Evolutionary conservation across 345 rosid species (phyloP).

Genomic region (Eucalyptus cladocalyx): DNA sequence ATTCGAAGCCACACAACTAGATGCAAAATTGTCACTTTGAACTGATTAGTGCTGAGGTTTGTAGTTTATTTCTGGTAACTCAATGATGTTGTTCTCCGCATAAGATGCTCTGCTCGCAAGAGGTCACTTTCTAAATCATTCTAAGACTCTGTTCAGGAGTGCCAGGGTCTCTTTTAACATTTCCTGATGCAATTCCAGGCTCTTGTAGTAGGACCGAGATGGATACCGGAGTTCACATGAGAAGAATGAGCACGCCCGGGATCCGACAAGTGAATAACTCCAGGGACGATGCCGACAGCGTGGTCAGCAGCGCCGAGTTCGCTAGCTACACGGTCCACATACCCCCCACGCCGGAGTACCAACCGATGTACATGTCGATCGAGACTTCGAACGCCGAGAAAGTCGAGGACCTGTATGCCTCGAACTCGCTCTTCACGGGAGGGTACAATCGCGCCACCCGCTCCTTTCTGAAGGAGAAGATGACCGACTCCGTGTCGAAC

Average conservation of each 20-base stretch:
- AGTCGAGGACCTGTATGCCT: constrained; percentile 7
- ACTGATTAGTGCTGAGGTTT: neutral
- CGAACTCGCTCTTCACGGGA: constrained; percentile 5
- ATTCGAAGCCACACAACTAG: neutral
- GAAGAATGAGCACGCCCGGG: neutral
- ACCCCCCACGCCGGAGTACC: constrained; percentile 1
- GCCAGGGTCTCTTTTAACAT: neutral
- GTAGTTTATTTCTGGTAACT: neutral
- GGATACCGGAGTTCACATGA: neutral
- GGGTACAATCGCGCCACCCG: neutral
- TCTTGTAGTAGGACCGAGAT: neutral
- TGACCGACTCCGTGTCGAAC: constrained; percentile 1
- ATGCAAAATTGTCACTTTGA: neutral
- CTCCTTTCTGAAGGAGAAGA: constrained; percentile 3
- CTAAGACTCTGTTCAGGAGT: neutral
- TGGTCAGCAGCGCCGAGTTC: neutral
- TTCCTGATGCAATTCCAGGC: neutral
- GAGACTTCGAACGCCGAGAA: constrained; percentile 3
- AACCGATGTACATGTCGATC: neutral
- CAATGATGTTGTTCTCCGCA: neutral
- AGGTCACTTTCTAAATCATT: neutral
- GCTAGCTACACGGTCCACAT: constrained; percentile 4
- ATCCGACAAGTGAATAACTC: neutral
- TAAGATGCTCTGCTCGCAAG: neutral
- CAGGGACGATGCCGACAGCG: neutral